phyloP scores from a whole-genome alignment of 345 rosid species.

The Eucalyptus decipiens region DNA sequence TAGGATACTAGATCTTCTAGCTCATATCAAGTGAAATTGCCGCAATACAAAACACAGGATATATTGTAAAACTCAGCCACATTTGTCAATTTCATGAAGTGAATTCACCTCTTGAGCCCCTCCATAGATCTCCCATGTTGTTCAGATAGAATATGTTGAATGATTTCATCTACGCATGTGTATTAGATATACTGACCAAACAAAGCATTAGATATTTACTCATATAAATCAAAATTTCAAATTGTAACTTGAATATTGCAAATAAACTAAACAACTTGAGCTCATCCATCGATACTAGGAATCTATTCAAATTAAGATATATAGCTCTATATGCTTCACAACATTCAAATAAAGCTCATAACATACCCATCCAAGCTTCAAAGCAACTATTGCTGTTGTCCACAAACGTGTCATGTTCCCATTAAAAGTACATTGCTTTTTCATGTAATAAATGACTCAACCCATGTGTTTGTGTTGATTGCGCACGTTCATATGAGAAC shows the following conservation, averaged over 20 bases:
- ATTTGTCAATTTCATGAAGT: neutral
- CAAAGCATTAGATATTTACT: neutral
- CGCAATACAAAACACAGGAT: too few relatives aligned
- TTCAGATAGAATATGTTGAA: neutral
- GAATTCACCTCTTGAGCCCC: neutral
- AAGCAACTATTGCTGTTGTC: neutral
- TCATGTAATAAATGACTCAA: neutral
- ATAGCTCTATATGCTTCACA: neutral
- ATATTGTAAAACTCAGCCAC: neutral
- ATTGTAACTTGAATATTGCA: neutral
- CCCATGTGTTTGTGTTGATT: neutral
- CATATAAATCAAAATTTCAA: neutral
- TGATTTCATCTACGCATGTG: neutral
- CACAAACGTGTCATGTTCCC: neutral
- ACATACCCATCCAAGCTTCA: neutral
- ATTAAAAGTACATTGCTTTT: neutral
- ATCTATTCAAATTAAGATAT: neutral
- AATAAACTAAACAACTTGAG: neutral
- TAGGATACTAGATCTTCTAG: neutral
- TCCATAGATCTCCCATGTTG: neutral
- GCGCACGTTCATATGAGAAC: neutral
- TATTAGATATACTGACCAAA: neutral
- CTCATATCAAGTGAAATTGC: neutral
- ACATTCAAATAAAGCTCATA: neutral
- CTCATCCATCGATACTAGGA: neutral